These are phyloP conservation scores for Suillus subalutaceus DNA, from an alignment of 768 basidiomycete species.

Conservation along the genomic window DNA sequence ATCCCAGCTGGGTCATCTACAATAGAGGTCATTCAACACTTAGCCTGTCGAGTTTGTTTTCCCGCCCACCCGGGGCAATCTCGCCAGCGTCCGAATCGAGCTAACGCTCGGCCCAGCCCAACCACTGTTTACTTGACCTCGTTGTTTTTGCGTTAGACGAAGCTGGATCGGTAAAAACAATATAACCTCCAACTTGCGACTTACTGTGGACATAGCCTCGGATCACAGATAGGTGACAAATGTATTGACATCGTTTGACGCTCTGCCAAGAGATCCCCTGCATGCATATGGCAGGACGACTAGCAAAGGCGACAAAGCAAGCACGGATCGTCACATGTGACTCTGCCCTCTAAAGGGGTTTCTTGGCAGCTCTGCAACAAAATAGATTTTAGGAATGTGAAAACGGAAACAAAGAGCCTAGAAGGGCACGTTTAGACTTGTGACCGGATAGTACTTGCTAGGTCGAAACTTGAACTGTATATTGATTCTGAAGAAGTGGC, in stretches of 20 bases:
- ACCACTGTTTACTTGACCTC: no score
- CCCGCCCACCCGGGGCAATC: no score
- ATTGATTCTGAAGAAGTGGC: background rate
- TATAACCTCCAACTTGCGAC: background rate
- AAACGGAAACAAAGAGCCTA: background rate
- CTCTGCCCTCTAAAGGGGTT: background rate
- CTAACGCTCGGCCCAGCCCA: no score
- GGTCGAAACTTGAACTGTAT: background rate
- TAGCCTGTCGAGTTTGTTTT: no score
- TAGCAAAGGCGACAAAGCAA: background rate
- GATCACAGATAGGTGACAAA: background rate
- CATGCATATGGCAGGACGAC: background rate
- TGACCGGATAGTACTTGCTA: background rate
- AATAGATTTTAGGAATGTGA: background rate
- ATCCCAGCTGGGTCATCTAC: no score
- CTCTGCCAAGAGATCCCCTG: background rate
- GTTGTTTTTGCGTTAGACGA: no score
- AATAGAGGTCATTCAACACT: no score
- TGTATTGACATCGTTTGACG: background rate
- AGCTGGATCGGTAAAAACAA: background rate
- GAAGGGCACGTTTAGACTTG: background rate
- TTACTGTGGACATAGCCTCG: background rate
- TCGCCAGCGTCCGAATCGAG: no score
- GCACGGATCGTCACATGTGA: background rate
- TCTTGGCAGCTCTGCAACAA: background rate